Percentiles rank a stretch among this genome's conserved stretches.
Evolutionary conservation across 805 yeast species (phyloP).

Genomic region (Saccharomyces jurei): DNA sequence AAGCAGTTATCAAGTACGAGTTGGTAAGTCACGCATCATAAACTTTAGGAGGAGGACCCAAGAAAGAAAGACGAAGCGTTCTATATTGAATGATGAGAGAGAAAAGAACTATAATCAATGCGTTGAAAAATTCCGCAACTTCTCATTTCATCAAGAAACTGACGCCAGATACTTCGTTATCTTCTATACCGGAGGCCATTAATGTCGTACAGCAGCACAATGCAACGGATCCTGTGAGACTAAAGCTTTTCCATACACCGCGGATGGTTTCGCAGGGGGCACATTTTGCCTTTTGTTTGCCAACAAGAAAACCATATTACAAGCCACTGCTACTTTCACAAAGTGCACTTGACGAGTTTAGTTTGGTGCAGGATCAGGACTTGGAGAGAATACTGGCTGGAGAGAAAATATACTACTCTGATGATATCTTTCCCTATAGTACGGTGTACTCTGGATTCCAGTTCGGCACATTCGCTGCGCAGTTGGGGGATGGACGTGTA

Average conservation of each 20-base stretch:
- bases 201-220: constrained; percentile 15
- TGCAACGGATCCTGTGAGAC: constrained; percentile 13
- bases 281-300: constrained; percentile 64
- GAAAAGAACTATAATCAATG: constrained; percentile 16
- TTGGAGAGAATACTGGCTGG: constrained; percentile 60
- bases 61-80: neutral
- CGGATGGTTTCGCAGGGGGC: constrained; percentile 47
- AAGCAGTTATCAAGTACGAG: neutral
- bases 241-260: constrained; percentile 38
- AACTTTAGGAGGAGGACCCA: neutral
- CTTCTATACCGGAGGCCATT: constrained; percentile 25
- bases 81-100: constrained; percentile 13
- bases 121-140: constrained; percentile 18
- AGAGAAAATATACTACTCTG: constrained; percentile 33
- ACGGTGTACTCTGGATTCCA: constrained; percentile 95
- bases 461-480: constrained; percentile 95
- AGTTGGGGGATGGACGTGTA: constrained; percentile 92
- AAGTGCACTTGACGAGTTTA: constrained; percentile 54
- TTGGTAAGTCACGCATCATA: neutral
- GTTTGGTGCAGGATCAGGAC: constrained; percentile 40
- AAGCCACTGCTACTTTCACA: constrained; percentile 50
- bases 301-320: constrained; percentile 50
- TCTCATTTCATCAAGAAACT: constrained; percentile 18
- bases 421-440: constrained; percentile 65
- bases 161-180: constrained; percentile 28